A percentile compares a stretch with the other conserved stretches of the same genome.
These are phyloP conservation scores for Otatea glauca DNA, from an alignment of 176 grass and related monocot genomes.

Conservation along the genomic window DNA sequence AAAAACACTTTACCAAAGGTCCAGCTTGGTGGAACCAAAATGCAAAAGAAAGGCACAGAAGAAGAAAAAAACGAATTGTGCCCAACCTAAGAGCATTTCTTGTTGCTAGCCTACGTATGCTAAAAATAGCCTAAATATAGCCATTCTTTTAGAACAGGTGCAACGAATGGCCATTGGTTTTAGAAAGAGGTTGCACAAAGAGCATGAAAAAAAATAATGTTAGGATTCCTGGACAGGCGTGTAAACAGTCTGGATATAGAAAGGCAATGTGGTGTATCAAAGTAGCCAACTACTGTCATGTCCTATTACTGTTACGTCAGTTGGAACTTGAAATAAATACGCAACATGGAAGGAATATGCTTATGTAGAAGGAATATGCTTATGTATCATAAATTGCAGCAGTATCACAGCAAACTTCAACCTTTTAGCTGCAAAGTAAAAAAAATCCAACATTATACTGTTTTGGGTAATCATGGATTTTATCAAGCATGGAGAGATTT, in stretches of 20 bases:
- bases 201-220: background rate
- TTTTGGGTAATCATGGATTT: slow-evolving; percentile 6
- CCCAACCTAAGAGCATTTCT: background rate
- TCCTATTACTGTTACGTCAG: background rate
- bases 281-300: slow-evolving; percentile 5
- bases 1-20: too few species aligned
- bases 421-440: background rate
- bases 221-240: background rate
- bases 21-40: too few species aligned
- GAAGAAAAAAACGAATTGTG: too few species aligned
- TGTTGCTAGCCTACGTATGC: too few species aligned
- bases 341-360: background rate
- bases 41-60: too few species aligned
- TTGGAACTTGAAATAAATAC: background rate
- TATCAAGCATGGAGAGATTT: background rate
- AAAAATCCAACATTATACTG: background rate
- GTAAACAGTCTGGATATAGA: background rate
- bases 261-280: background rate
- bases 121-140: too few species aligned
- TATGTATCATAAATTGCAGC: background rate
- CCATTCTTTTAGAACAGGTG: background rate
- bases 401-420: slow-evolving; percentile 2
- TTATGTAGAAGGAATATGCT: slow-evolving; percentile 20
- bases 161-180: background rate
- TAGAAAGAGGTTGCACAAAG: background rate